Conservation (phyloP, 192 early-diverging fungal species). For the Coemansia sp. region DNA sequence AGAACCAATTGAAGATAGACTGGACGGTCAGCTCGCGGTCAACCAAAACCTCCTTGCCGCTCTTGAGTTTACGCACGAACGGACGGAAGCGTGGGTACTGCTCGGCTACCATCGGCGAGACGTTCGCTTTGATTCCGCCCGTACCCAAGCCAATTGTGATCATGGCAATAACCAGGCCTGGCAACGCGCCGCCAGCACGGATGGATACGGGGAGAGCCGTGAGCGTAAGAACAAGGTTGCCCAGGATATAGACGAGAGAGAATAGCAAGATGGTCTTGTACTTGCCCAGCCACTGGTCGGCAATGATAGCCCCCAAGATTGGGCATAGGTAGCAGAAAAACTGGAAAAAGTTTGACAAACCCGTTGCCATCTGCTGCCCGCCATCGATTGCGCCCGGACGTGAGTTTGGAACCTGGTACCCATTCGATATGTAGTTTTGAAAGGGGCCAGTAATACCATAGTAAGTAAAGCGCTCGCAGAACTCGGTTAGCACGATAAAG, state of each 20-base stretch:
- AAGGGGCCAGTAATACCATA: slow-evolving; percentile 61
- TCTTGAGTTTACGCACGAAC: slow-evolving; percentile 60
- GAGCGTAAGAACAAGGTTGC: slow-evolving; percentile 60
- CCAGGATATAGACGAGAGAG: slow-evolving; percentile 62
- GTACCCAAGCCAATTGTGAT: slow-evolving; percentile 74
- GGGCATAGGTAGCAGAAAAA: slow-evolving; percentile 65
- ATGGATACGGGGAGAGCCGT: slow-evolving; percentile 65
- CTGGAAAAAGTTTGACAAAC: slow-evolving; percentile 61
- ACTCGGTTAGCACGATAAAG: slow-evolving; percentile 62
- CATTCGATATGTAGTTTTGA: slow-evolving; percentile 63
- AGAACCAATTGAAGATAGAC: slow-evolving; percentile 83
- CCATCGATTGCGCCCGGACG: slow-evolving; percentile 55
- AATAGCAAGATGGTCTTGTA: slow-evolving; percentile 72
- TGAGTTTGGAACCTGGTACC: slow-evolving; percentile 44
- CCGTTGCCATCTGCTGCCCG: slow-evolving; percentile 59
- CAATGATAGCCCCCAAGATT: slow-evolving; percentile 62
- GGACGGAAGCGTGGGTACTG: slow-evolving; percentile 59
- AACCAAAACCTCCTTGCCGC: slow-evolving; percentile 61
- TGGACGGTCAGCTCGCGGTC: slow-evolving; percentile 70
- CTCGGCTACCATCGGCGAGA: slow-evolving; percentile 76
- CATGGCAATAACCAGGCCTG: slow-evolving; percentile 67
- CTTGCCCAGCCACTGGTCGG: slow-evolving; percentile 74
- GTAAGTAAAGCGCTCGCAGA: slow-evolving; percentile 63
- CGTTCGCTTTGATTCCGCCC: slow-evolving; percentile 78
- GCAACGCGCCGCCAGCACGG: slow-evolving; percentile 56